These are phyloP conservation scores for Dichotomopilus funicola DNA, from an alignment of 2,329 filamentous ascomycete species.

Conservation along the genomic window DNA sequence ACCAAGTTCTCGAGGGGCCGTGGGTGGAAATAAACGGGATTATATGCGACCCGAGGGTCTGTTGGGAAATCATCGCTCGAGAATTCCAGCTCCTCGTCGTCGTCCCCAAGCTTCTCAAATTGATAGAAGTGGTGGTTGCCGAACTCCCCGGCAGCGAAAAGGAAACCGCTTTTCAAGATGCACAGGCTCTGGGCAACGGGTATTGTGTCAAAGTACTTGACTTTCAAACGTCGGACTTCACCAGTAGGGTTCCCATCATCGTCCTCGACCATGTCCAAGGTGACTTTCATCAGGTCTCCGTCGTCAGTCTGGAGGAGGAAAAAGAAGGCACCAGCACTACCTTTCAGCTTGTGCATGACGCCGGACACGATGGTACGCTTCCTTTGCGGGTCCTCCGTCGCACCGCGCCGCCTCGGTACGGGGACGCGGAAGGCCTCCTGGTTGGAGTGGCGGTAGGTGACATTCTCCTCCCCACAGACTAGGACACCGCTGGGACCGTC, in stretches of 20 bases:
- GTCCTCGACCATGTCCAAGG: conserved; percentile 82
- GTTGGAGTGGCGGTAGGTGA: conserved; percentile 96
- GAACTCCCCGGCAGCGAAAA: conserved; percentile 87
- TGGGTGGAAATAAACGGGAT: conserved; percentile 79
- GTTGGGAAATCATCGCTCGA: conserved; percentile 74
- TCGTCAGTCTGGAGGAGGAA: conserved; percentile 94
- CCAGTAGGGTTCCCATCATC: conserved; percentile 69
- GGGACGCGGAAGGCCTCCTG: conserved; percentile 83
- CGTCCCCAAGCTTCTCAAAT: conserved; percentile 93
- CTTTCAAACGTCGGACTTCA: conserved; percentile 75
- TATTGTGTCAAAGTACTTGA: conserved; percentile 98
- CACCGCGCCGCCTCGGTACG: conserved; percentile 78
- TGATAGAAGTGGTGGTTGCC: conserved; percentile 95
- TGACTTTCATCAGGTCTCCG: conserved; percentile 96
- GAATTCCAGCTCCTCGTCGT: conserved; percentile 85
- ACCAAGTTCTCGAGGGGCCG: conserved; percentile 74
- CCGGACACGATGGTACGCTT: conserved; percentile 83
- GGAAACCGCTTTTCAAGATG: conserved; percentile 90
- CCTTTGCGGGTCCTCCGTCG: conserved; percentile 84
- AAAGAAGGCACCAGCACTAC: conserved; percentile 80
- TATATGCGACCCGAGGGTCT: conserved; percentile 64
- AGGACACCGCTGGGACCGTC: conserved; percentile 93
- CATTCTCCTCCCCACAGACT: conserved; percentile 87
- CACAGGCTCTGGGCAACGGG: conserved; percentile 81
- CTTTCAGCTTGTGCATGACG: conserved; percentile 95